These are phyloP conservation scores for Seminavis robusta DNA, from an alignment of 108 stramenopile genomes.

Conservation along the genomic window DNA sequence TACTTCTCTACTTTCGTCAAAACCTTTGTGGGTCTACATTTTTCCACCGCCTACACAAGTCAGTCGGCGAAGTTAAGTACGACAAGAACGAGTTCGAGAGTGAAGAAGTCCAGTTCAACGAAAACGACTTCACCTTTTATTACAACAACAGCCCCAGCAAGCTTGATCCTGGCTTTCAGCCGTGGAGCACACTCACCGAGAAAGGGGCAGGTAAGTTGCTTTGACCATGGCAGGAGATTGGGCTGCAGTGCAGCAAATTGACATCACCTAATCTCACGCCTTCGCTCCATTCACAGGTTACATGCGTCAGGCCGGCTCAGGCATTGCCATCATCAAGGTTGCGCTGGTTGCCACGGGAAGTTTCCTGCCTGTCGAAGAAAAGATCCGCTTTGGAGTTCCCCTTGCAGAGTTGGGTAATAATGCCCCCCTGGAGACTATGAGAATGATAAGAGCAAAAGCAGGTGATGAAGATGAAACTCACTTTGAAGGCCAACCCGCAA, in stretches of 20 bases:
- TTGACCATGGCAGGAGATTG: constrained; percentile 2
- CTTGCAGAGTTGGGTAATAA: too few relatives aligned
- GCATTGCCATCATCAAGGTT: constrained; percentile 64
- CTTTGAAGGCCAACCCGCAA: too few relatives aligned
- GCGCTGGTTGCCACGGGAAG: constrained; percentile 30
- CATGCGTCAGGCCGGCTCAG: constrained; percentile 41
- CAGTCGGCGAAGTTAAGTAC: background rate
- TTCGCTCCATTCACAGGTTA: background rate
- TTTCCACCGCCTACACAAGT: constrained; percentile 55
- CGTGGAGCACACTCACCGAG: constrained; percentile 58
- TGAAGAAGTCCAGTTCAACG: constrained; percentile 12
- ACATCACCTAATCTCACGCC: background rate
- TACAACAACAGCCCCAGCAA: constrained; percentile 46
- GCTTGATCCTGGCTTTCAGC: constrained; percentile 63
- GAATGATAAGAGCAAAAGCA: too few relatives aligned
- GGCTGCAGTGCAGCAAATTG: background rate
- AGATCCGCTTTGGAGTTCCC: too few relatives aligned
- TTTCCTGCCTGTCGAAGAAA: constrained; percentile 4
- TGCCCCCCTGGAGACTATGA: too few relatives aligned
- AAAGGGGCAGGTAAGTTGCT: constrained; percentile 60
- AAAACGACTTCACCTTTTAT: constrained; percentile 36
- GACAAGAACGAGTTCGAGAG: constrained; percentile 6
- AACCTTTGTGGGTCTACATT: constrained; percentile 72
- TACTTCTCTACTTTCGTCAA: constrained; percentile 68
- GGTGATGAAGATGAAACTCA: too few relatives aligned